Percentiles rank a stretch among this genome's conserved stretches.
These are phyloP conservation scores for Neofusicoccum sp. DNA, from an alignment of 2,329 filamentous ascomycete genomes.

Conservation along the genomic window DNA sequence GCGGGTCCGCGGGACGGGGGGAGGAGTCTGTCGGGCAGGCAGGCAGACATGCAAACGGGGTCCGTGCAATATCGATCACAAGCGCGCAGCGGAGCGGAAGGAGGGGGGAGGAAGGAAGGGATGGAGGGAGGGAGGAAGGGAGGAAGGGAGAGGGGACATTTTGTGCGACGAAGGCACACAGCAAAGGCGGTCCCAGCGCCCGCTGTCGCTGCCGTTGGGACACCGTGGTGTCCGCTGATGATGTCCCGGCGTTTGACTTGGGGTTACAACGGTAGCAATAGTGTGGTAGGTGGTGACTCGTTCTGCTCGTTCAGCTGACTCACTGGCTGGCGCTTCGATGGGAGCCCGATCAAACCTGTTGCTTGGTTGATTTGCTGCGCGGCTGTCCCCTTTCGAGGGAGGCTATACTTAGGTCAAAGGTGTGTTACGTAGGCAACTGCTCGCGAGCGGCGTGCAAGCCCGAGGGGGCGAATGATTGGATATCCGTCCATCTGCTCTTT, in stretches of 20 bases:
- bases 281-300: too few relatives aligned
- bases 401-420: not conserved
- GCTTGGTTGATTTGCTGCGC: not conserved
- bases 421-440: not conserved
- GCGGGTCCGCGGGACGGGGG: not conserved
- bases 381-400: not conserved
- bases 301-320: too few relatives aligned
- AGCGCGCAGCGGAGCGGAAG: slow-evolving; percentile 4
- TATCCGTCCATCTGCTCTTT: not conserved
- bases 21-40: not conserved
- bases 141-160: not conserved
- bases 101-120: not conserved
- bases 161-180: not conserved
- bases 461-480: not conserved
- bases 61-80: slow-evolving; percentile 5
- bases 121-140: not conserved
- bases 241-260: too few relatives aligned
- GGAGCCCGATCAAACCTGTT: too few relatives aligned
- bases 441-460: not conserved
- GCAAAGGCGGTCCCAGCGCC: not conserved
- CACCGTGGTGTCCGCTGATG: too few relatives aligned
- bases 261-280: too few relatives aligned
- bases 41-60: not conserved
- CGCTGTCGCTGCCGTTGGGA: too few relatives aligned
- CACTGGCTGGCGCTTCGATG: too few relatives aligned